Conservation (phyloP, 129 eudicot species). For the Sambucus nigra region DNA sequence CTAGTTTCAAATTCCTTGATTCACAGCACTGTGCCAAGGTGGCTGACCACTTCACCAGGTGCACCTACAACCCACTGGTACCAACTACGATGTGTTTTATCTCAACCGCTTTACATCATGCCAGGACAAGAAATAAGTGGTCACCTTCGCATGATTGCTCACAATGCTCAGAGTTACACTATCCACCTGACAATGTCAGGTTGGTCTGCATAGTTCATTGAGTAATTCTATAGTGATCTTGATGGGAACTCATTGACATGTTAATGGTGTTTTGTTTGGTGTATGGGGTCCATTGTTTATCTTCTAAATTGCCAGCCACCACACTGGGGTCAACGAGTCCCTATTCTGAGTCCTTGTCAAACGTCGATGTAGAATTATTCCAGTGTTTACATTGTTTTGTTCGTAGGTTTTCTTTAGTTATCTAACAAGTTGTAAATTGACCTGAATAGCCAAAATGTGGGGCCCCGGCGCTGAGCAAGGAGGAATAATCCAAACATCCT, state of each 20-base stretch:
- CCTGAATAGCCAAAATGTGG: constrained; percentile 80
- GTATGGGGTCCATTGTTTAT: no score
- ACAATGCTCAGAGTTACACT: constrained; percentile 92
- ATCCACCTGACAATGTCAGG: constrained; percentile 88
- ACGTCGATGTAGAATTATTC: no score
- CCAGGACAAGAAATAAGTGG: constrained; percentile 98
- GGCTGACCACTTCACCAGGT: constrained; percentile 99
- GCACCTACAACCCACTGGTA: constrained; percentile 99
- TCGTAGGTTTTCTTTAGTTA: neutral
- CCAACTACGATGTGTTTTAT: constrained; percentile 81
- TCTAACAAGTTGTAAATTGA: constrained; percentile 10
- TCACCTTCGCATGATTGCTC: constrained; percentile 85
- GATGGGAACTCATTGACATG: no score
- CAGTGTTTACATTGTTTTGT: neutral
- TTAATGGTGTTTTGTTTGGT: no score
- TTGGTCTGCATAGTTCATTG: constrained; percentile 15
- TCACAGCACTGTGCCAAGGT: constrained; percentile 76
- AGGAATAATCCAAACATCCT: constrained; percentile 85
- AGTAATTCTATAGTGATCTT: no score
- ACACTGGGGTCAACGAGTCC: no score
- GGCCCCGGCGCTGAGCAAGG: constrained; percentile 98
- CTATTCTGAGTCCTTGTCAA: no score
- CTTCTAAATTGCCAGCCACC: no score
- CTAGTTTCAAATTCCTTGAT: constrained; percentile 4
- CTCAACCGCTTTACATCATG: constrained; percentile 92